Base-by-base conservation (phyloP, 2,329 filamentous ascomycete species). In the Pezicula rhizophila region DNA sequence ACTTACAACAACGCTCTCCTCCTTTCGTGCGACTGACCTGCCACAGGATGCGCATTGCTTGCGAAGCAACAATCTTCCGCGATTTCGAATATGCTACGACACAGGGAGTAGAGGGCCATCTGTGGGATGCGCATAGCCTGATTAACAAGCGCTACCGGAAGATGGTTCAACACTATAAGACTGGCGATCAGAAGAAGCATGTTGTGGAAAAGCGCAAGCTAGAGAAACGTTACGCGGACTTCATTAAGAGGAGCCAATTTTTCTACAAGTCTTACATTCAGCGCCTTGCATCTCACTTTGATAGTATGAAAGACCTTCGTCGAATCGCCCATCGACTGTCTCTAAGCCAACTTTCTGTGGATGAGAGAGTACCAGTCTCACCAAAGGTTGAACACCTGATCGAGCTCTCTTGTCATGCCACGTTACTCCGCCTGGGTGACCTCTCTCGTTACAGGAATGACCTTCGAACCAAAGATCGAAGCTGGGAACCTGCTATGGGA, bases 261-360 rank as follows among this genome's bases (percentile, higher is more conserved):
- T 96, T 95, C 67, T 97, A 97, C 73, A 82, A 87, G 61, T 84
- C 82, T 56, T 93, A 89, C 61, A 85, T 96, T 47, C 83, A 92
- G 66, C 81, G 84, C 49, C 74, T 96, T 20, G 83, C 85, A 46
- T 75, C 73, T 23, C 74, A 76, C 45, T 84, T 80, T 60, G 72
- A 48, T 5, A 60, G 60, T 23, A 53, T 65, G 39, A 48, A 51
- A 33, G 58, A 56, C 2, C 48, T 66, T n/a, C 59, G 53, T 14
- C 57, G 61, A 40, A 61, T 66, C 45, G 60, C 64, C 1, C 52
- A 63, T 35, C 53, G 60, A 14, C 49, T 66, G 4, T 57, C 55
- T 23, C 49, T 66, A 8, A 56, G 52, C 25, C 52, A 54, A 11
- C 49, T 60, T 2, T 53, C 61, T 6, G 58, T 50, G 7, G 62